Conservation (phyloP, 164 flowering plant species). For the Dillenia turbinata region DNA sequence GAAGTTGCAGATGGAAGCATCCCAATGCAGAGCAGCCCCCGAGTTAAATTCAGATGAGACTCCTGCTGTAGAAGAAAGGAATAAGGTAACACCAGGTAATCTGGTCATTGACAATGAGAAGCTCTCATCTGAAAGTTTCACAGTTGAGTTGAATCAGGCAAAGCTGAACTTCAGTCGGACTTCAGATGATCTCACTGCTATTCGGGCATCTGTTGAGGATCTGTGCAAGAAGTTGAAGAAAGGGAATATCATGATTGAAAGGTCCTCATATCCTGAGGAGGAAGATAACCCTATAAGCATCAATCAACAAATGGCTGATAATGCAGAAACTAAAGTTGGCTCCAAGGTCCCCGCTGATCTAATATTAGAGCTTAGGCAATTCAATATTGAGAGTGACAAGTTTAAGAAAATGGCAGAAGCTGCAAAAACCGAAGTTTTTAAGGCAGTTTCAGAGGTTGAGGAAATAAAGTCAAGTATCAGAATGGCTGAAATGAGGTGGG, state of each 20-base stretch:
- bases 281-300: constrained; percentile 7
- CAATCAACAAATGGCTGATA: constrained; percentile 4
- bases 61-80: too few species aligned
- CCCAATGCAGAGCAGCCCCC: constrained; percentile 2
- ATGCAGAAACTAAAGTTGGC: constrained; percentile 2
- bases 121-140: constrained; percentile 30
- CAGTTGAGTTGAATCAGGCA: constrained; percentile 56
- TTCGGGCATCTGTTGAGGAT: constrained; percentile 49
- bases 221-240: constrained; percentile 39
- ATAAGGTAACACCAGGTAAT: too few species aligned
- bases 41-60: too few species aligned
- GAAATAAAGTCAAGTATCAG: constrained; percentile 27
- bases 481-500: constrained; percentile 57
- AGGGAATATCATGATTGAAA: constrained; percentile 32
- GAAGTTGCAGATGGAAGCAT: constrained; percentile 35
- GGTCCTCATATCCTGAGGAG: constrained; percentile 13
- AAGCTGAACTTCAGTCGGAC: constrained; percentile 45
- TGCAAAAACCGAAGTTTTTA: constrained; percentile 29
- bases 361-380: constrained; percentile 17
- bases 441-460: constrained; percentile 30
- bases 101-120: too few species aligned
- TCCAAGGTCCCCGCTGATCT: constrained; percentile 7
- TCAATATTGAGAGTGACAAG: constrained; percentile 33
- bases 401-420: constrained; percentile 42
- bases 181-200: constrained; percentile 42